Base-by-base conservation (phyloP, 345 rosid species). In the Physaria fendleri region DNA sequence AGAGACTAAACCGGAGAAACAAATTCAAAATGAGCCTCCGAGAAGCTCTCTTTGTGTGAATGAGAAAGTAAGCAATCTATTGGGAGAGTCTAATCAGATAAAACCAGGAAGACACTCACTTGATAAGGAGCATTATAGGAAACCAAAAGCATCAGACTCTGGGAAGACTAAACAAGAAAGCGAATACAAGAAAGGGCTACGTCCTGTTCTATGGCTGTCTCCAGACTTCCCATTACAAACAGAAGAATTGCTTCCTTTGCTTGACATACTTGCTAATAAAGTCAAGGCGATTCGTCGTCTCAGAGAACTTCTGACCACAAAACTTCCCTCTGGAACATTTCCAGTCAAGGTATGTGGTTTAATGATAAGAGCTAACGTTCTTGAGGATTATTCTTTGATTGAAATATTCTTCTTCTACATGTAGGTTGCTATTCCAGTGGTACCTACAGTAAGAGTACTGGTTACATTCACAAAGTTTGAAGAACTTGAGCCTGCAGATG, bases 221-320 rank as follows among this genome's bases (percentile, higher is more conserved):
- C 79, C 91, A 3, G 74, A 71, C 73, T 93, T 93, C 40, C 94
- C 99, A 1, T 69, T 93, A 52, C 88, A 85, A 74, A 93, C 94
- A 1, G 97, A 89, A 66, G 99, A 93, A 74, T 81, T 93, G 34
- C 81, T 93, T 71, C 99, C 99, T 8, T 69, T 93, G 80, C 97
- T 93, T 22, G 99, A 89, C 75, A 93, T 93, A 77, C 89, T 93
- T 14, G 99, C 99, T 21, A 93, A 82, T 80, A 93, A 93, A 74
- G 99, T 93, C 46, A 93, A 93, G 68, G 99, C 97, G 2, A 87
- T 93, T 50, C 97, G 97, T 52, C 95, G 99, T 9, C 78, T 93
- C 23, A 83, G 99, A 68, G 99, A 93, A 63, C 77, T 93, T 64
- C 88, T 93, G 22, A 89, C 99, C 4, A 89, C 97, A 59, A 93